Base-by-base conservation (phyloP, 768 basidiomycete species). In the Pluteus cervinus region DNA sequence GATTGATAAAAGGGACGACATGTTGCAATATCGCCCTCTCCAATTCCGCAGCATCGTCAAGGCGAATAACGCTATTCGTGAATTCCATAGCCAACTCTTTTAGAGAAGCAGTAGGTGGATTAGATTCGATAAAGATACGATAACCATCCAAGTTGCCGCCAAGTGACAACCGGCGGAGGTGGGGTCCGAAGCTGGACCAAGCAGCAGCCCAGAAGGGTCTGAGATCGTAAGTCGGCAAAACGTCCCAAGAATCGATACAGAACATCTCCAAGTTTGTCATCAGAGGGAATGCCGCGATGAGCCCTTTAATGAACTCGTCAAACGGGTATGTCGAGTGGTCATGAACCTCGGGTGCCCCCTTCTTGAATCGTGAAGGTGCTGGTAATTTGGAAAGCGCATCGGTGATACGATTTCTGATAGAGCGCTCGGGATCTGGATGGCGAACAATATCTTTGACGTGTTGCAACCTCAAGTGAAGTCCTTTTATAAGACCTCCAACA, bases 1-100 rank as follows among this genome's bases (percentile, higher is more conserved):
- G 39, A 28, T 66, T 64, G 31, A 73, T 49, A 42, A 72, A 69
- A 2, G 69, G 66, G 1, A 60, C 61, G 23, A 74, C 48, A 5
- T 50, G 46, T 12, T 57, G 42, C 16, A 54, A 45, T 7, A 69
- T 48, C 23, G 55, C 55, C n/a, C n/a, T n/a, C 7, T 42, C 49
- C 4, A 47, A 38, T 11, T 50, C 55, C 9, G 48, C 48, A 16
- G 30, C 45, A 15, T 39, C 25, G 26, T 51, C 39, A 16, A 35
- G 33, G 33, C 44, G 33, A 33, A 46, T 42, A 14, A 62, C 46
- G 36, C 61, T 60, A 29, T 63, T 50, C 4, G 61, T 61, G 35
- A 70, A 63, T 43, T 69, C 68, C 21, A 73, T 28, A 17, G 55
- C 52, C 15, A 73, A 51, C 10, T 61, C 55, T 42, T 54, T 46